Evolutionary conservation across 495 filamentous ascomycete species (phyloP).

Genomic region (Massariosphaeria phaeospora): DNA sequence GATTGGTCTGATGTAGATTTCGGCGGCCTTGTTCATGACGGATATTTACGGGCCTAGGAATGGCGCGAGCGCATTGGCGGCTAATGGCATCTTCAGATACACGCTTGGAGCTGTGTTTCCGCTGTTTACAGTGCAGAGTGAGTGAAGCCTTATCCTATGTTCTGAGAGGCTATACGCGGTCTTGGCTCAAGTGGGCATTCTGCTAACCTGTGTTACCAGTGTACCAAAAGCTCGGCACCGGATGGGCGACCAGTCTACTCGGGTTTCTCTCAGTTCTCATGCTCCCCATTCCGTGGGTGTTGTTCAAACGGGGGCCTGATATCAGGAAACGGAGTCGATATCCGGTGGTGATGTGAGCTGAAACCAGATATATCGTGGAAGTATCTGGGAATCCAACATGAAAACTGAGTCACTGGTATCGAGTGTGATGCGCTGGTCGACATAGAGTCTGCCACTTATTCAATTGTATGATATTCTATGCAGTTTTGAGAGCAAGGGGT

Average conservation of each 20-base stretch:
- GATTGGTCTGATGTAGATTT: constrained; percentile 25
- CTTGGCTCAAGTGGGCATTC: neutral
- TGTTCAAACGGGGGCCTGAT: constrained; percentile 40
- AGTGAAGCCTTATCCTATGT: constrained; percentile 1
- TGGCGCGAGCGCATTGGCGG: constrained; percentile 57
- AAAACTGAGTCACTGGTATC: too few species aligned
- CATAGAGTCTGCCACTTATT: too few species aligned
- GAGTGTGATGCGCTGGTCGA: too few species aligned
- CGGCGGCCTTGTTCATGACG: constrained; percentile 50
- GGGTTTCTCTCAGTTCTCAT: constrained; percentile 43
- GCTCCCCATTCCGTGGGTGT: constrained; percentile 43
- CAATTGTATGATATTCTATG: too few species aligned
- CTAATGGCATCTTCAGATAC: constrained; percentile 62
- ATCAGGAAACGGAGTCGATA: constrained; percentile 34
- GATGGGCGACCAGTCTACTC: constrained; percentile 45
- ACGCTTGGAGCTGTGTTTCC: constrained; percentile 59
- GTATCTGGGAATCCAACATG: too few species aligned
- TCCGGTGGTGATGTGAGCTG: constrained; percentile 13
- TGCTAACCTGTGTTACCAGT: constrained; percentile 22
- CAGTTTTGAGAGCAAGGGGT: too few species aligned
- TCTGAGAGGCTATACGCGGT: neutral
- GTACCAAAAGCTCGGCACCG: constrained; percentile 41
- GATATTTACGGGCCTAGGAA: constrained; percentile 56
- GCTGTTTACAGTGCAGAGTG: constrained; percentile 49
- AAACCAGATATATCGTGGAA: too few species aligned